Evolutionary conservation across 2,329 filamentous ascomycete genomes (phyloP).

Genomic region (Daldinia sp.): DNA sequence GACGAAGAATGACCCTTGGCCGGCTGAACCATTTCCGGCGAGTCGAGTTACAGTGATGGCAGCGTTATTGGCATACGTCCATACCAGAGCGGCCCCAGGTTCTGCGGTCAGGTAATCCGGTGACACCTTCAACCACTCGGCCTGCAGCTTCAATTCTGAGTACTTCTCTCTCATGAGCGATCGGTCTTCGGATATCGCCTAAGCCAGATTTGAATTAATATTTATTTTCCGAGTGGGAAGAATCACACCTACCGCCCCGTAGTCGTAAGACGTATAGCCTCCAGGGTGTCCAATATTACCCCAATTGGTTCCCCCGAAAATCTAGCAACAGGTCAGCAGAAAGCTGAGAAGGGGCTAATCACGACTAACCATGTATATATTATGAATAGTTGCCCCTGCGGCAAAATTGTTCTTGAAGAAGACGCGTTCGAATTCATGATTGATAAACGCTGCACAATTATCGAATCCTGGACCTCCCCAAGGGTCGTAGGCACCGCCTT

Average conservation of each 20-base stretch:
- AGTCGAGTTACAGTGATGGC: conserved; percentile 72
- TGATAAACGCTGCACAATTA: conserved; percentile 71
- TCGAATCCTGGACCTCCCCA: conserved; percentile 79
- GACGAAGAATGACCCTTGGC: conserved; percentile 69
- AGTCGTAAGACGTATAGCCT: conserved; percentile 70
- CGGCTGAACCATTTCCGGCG: conserved; percentile 61
- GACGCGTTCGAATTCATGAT: conserved; percentile 79
- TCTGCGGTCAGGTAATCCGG: conserved; percentile 74
- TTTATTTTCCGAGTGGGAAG: neutral
- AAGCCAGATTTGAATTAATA: conserved; percentile 5
- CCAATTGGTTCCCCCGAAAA: conserved; percentile 85
- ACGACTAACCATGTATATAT: conserved; percentile 32
- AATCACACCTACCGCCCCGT: conserved; percentile 66
- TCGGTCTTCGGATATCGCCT: conserved; percentile 67
- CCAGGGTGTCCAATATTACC: conserved; percentile 79
- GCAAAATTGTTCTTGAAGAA: conserved; percentile 82
- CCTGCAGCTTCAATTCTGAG: conserved; percentile 80
- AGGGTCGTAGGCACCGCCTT: conserved; percentile 78
- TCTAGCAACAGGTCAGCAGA: conserved; percentile 62
- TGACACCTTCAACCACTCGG: conserved; percentile 78
- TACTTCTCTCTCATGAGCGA: conserved; percentile 80
- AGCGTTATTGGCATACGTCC: conserved; percentile 64
- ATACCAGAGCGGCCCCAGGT: conserved; percentile 64
- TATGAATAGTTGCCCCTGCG: conserved; percentile 52
- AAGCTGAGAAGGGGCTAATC: conserved; percentile 43